Base-by-base conservation (phyloP, 164 flowering plant genomes). In the Vitis labrusca region DNA sequence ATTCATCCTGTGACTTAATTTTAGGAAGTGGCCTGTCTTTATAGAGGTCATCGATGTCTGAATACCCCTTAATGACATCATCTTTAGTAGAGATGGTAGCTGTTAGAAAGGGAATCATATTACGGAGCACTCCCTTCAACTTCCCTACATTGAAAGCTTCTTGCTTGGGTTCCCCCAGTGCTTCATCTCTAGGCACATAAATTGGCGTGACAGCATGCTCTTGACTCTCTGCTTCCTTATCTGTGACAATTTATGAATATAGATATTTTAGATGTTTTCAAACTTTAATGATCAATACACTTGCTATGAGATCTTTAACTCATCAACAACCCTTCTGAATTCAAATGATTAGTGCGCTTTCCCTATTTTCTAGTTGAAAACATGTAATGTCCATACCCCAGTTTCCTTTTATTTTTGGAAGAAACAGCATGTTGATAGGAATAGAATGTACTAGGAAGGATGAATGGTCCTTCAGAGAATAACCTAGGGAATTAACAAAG, bases 111-210 rank as follows among this genome's bases (percentile, higher is more conserved):
- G 72, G 76, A 8, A 68, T 5, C 5, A 73, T 2, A 37, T 73
- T 68, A 12, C 54, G 50, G 15, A 68, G 47, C n/a, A 67, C 19
- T 32, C 64, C 76, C 14, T 68, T 73, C 32, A 61, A 58, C 58
- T 48, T 73, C 8, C 76, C 63, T 14, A 4, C 3, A 61, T 13
- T 2, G 32, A 73, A 50, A 49, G 68, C 48, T 14, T 59, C 17
- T n/a, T 15, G 29, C 61, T 73, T 73, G 3, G 32, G 3, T 14
- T 73, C 72, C 48, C 29, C 72, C 30, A 73, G 27, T n/a, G 27
- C 48, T 53, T 74, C 77, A 32, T 68, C 72, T 64, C 77, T 58
- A 0, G 77, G 77, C 11, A 68, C 69, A 32, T 74, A 73, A 53
- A 63, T 68, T 15, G 52, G 59, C 59, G 56, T 19, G 1, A 65